Conservation (phyloP, 2,329 filamentous ascomycete genomes). For the Fusarium sp. region DNA sequence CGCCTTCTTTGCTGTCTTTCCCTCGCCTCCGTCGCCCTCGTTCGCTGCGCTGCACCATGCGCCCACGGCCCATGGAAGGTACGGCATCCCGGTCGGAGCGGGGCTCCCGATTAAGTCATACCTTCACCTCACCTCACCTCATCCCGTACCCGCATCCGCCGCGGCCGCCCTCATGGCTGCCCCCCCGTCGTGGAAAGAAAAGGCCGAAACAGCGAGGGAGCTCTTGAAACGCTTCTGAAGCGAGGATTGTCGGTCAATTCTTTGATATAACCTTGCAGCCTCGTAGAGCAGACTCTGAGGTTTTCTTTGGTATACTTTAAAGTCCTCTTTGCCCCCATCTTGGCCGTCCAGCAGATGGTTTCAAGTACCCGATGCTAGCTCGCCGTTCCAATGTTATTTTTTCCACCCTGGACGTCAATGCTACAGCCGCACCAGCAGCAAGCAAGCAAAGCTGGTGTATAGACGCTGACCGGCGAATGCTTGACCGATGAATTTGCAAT, state of each 20-base stretch:
- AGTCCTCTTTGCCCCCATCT: not conserved
- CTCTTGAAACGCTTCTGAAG: not conserved
- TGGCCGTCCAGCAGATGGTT: not conserved
- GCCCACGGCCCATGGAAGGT: conserved; percentile 20
- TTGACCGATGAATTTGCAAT: not conserved
- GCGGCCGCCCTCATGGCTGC: not conserved
- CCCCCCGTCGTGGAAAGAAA: not conserved
- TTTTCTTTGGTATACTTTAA: not conserved
- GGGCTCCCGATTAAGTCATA: conserved; percentile 37
- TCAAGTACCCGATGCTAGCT: not conserved
- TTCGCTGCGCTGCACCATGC: conserved; percentile 21
- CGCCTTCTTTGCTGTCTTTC: conserved; percentile 32
- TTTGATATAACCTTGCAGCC: not conserved
- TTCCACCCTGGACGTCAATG: conserved; percentile 20
- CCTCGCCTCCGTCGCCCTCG: conserved; percentile 35
- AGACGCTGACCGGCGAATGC: not conserved
- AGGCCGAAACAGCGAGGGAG: not conserved
- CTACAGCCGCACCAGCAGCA: conserved; percentile 39
- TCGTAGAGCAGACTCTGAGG: not conserved
- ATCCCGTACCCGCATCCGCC: conserved; percentile 15
- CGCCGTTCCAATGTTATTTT: not conserved
- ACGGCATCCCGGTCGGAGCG: conserved; percentile 30
- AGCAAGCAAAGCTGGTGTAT: not conserved
- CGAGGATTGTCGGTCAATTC: not conserved
- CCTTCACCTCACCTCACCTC: conserved; percentile 38